Evolutionary conservation across 805 yeast species (phyloP).

Genomic region (Sugiyamaella floridensis): DNA sequence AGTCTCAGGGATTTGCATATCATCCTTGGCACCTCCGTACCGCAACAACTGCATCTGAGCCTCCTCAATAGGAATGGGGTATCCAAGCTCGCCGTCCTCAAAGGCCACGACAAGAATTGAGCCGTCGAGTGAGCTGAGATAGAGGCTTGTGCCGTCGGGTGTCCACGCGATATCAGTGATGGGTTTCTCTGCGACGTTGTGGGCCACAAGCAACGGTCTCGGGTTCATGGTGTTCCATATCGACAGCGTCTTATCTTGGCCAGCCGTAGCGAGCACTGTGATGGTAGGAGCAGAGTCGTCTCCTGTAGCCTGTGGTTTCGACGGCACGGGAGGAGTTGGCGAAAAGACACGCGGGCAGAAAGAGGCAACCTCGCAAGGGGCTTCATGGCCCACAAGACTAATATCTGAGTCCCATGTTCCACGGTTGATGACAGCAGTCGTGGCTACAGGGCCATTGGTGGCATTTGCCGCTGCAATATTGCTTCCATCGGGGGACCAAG

Average conservation of each 20-base stretch:
- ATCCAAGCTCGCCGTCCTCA: conserved; percentile 41
- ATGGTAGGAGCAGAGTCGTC: conserved; percentile 37
- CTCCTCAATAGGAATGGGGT: conserved; percentile 53
- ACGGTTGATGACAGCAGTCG: conserved; percentile 52
- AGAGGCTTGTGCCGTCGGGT: conserved; percentile 69
- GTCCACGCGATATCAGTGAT: conserved; percentile 89
- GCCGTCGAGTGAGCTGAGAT: conserved; percentile 78
- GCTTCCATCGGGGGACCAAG: conserved; percentile 76
- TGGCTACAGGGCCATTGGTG: conserved; percentile 57
- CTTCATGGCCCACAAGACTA: conserved; percentile 61
- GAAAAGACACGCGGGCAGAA: conserved; percentile 41
- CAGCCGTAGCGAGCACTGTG: conserved; percentile 88
- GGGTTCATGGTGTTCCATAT: conserved; percentile 78
- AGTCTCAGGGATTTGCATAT: conserved; percentile 80
- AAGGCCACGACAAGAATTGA: conserved; percentile 62
- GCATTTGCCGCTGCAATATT: conserved; percentile 64
- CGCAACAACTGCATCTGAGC: conserved; percentile 65
- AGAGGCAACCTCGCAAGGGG: conserved; percentile 57
- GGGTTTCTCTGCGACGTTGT: conserved; percentile 66
- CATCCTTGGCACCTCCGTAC: conserved; percentile 84
- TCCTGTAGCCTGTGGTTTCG: not conserved
- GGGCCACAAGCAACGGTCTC: conserved; percentile 73
- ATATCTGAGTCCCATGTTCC: conserved; percentile 63
- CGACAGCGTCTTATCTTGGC: conserved; percentile 84
- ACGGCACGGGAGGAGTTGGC: conserved; percentile 3